Conservation (phyloP, 1,284 basidiomycete species). For the Moesziomyces aphidis region DNA sequence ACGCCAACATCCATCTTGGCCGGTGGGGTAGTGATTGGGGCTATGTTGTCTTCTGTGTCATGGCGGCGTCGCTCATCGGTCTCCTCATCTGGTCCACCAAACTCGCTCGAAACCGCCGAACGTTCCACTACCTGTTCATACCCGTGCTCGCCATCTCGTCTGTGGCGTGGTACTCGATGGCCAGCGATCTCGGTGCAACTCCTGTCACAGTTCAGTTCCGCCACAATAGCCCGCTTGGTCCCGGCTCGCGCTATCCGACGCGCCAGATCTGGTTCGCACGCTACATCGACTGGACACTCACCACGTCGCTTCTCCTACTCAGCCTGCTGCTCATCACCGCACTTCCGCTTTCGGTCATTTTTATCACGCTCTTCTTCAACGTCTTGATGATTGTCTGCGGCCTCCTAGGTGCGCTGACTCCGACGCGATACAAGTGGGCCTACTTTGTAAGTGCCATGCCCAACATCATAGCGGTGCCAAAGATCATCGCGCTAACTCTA, state of each 20-base stretch:
- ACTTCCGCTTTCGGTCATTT: conserved; percentile 72
- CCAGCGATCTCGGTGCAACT: conserved; percentile 74
- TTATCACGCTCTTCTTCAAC: conserved; percentile 73
- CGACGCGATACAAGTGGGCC: conserved; percentile 72
- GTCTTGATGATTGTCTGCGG: conserved; percentile 71
- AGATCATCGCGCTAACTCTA: too few species aligned
- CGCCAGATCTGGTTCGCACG: conserved; percentile 73
- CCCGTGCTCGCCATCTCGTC: conserved; percentile 63
- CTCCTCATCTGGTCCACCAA: conserved; percentile 45
- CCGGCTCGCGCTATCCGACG: conserved; percentile 56
- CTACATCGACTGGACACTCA: conserved; percentile 69
- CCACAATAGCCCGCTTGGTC: conserved; percentile 50
- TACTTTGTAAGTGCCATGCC: conserved; percentile 58
- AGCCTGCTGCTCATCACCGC: conserved; percentile 72
- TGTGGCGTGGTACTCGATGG: conserved; percentile 73
- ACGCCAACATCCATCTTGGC: conserved; percentile 52
- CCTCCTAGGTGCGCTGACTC: conserved; percentile 72
- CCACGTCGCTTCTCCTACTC: conserved; percentile 73
- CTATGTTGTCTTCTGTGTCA: conserved; percentile 66
- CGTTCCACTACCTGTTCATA: conserved; percentile 70
- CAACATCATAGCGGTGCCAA: too few species aligned
- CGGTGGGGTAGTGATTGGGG: conserved; percentile 71
- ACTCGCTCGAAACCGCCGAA: conserved; percentile 68
- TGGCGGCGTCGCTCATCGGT: conserved; percentile 57
- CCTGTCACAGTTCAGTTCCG: conserved; percentile 72